Conservation (phyloP, 2,329 filamentous ascomycete species). For the Aspergillus oerlinghausenensis region DNA sequence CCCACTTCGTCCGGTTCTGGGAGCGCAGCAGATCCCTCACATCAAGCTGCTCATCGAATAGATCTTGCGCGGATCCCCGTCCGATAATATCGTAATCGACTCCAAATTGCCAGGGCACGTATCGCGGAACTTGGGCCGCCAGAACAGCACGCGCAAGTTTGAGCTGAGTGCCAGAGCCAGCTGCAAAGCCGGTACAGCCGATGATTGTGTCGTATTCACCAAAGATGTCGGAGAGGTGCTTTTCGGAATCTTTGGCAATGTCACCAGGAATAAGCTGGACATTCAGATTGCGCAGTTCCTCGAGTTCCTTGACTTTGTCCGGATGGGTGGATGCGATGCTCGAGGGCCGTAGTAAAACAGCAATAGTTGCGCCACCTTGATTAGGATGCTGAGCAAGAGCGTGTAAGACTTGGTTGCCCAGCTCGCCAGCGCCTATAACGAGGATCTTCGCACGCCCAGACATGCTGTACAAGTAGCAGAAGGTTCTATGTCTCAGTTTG, state of each 20-base stretch:
- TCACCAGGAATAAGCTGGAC: constrained; percentile 46
- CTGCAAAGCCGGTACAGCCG: constrained; percentile 57
- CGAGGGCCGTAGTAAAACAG: constrained; percentile 52
- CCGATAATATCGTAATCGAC: constrained; percentile 66
- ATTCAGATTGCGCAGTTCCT: constrained; percentile 8
- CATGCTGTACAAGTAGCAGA: not conserved
- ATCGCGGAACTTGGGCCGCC: constrained; percentile 47
- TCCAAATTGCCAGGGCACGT: constrained; percentile 70
- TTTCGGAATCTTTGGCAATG: constrained; percentile 26
- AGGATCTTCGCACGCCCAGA: constrained; percentile 41
- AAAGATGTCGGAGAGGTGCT: constrained; percentile 43
- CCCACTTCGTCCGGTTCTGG: constrained; percentile 53
- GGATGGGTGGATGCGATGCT: constrained; percentile 34
- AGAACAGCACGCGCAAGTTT: constrained; percentile 57
- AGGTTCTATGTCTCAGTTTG: not conserved
- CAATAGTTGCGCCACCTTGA: constrained; percentile 36
- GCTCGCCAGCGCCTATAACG: constrained; percentile 63
- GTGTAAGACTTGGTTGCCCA: constrained; percentile 54
- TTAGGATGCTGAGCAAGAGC: constrained; percentile 47
- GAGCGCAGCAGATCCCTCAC: constrained; percentile 51
- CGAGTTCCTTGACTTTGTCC: constrained; percentile 1
- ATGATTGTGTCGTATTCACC: constrained; percentile 43
- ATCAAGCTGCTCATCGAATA: constrained; percentile 65
- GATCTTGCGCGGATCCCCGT: constrained; percentile 53
- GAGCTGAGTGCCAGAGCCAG: constrained; percentile 51